Base-by-base conservation (phyloP, 441 rosid species). In the Biscutella auriculata region DNA sequence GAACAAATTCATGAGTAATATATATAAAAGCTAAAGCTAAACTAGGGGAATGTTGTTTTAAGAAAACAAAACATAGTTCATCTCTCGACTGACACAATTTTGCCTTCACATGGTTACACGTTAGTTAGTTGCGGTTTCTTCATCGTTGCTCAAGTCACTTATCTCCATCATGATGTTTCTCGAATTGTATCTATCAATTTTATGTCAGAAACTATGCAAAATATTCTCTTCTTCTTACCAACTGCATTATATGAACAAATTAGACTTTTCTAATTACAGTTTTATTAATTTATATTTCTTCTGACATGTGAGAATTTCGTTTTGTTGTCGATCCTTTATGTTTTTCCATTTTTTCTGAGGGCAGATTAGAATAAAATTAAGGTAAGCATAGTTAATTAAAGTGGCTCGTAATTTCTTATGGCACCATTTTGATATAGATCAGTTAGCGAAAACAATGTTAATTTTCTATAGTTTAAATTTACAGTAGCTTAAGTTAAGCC, bases 161-260 rank as follows among this genome's bases (percentile, higher is more conserved):
- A 34, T 6, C 55, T 44, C 41, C 48, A 54, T 27, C 62, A 64
- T 55, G 62, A 47, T 47, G 50, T 35, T 37, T 39, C 35, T 55
- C 69, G 50, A 64, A 39, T 55, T 55, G 56, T 47, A 47, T 23
- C 36, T 13, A 64, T 64, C 63, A 19, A 56, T 10, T 14, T 64
- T 27, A 37, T 55, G 69, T 55, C 69, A 55, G 62, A 37, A 54
- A n/a, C n/a, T 62, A 33, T 35, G n/a, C 39, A n/a, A 35, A 26
- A 34, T 35, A 43, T 63, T 27, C 39, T 36, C 14, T n/a, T 35
- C 23, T 26, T 46, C 47, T 63, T 45, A 27, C 48, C 35, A 63
- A 35, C 67, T 35, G 46, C n/a, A n/a, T n/a, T n/a, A 36, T 27
- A 27, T 36, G 53, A 42, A 33, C 14, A 52, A n/a, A n/a, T 13